Evolutionary conservation across 345 rosid genomes (phyloP).

Genomic region (Camelina hispida): DNA sequence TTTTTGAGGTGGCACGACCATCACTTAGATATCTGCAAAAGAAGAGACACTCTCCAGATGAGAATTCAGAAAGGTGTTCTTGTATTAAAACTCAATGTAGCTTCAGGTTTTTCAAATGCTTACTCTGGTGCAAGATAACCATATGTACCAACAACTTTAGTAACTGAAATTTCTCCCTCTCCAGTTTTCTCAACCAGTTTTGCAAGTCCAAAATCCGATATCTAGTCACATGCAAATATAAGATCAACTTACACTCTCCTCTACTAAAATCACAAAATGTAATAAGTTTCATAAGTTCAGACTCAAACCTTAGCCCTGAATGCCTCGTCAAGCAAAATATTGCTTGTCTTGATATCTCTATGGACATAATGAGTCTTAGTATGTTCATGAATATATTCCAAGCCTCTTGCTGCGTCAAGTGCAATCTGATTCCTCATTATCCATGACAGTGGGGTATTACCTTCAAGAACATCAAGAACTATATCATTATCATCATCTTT

Average conservation of each 20-base stretch:
- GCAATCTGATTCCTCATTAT: conserved; percentile 89
- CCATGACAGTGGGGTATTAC: conserved; percentile 89
- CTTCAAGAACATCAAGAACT: conserved; percentile 47
- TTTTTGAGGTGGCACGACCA: conserved; percentile 85
- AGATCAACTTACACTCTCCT: conserved; percentile 7
- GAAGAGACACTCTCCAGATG: conserved; percentile 6
- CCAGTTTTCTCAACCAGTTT: conserved; percentile 81
- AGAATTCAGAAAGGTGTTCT: conserved; percentile 16
- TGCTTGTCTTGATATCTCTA: conserved; percentile 94
- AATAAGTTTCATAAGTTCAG: conserved; percentile 1
- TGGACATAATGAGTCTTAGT: conserved; percentile 95
- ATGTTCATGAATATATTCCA: conserved; percentile 97
- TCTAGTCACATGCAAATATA: conserved; percentile 51
- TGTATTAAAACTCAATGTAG: neutral
- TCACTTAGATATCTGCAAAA: conserved; percentile 75
- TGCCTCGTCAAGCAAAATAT: conserved; percentile 82
- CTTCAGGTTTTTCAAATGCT: conserved; percentile 39
- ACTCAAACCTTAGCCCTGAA: conserved; percentile 84
- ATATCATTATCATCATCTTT: conserved; percentile 9
- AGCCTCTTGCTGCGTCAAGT: conserved; percentile 91
- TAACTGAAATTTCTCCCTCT: conserved; percentile 80
- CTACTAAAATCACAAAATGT: conserved; percentile 24
- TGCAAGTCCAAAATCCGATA: conserved; percentile 95
- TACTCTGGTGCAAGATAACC: conserved; percentile 98
- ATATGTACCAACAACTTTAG: conserved; percentile 96